Percentiles rank a stretch among this genome's conserved stretches.
Evolutionary conservation across 495 filamentous ascomycete genomes (phyloP).

Genomic region (Penicillium malachiteum): DNA sequence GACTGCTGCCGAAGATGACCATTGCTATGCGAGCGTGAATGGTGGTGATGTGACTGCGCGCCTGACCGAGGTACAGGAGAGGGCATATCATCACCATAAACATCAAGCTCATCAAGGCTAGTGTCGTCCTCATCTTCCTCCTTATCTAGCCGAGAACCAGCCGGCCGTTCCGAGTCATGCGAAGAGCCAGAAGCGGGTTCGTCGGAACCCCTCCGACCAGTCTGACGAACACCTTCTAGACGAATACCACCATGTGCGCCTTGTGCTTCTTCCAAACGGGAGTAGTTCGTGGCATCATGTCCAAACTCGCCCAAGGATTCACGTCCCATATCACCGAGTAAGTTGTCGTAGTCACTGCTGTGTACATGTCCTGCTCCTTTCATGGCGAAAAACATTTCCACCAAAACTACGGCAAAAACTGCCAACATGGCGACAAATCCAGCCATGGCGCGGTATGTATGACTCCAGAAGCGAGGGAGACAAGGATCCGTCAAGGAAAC

Average conservation of each 20-base stretch:
- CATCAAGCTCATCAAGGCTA: slow-evolving; percentile 30
- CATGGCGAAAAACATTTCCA: slow-evolving; percentile 74
- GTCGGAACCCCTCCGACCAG: slow-evolving; percentile 1
- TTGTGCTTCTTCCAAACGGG: slow-evolving; percentile 19
- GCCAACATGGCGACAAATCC: slow-evolving; percentile 77
- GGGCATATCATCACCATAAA: slow-evolving; percentile 24
- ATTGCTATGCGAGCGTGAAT: slow-evolving; percentile 14
- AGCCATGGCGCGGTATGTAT: slow-evolving; percentile 71
- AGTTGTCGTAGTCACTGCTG: slow-evolving; percentile 45
- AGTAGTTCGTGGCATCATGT: slow-evolving; percentile 20
- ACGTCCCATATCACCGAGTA: slow-evolving; percentile 34
- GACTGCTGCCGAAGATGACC: slow-evolving; percentile 13
- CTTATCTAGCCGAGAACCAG: slow-evolving; percentile 7
- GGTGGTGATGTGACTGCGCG: slow-evolving; percentile 7
- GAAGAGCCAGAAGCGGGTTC: slow-evolving; percentile 13
- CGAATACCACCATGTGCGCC: slow-evolving; percentile 22
- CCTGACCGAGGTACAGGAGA: slow-evolving; percentile 14
- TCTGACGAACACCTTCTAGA: slow-evolving; percentile 23
- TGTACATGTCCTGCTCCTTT: slow-evolving; percentile 53
- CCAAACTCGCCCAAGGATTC: slow-evolving; percentile 21
- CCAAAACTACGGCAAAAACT: slow-evolving; percentile 67
- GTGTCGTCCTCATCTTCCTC: slow-evolving; percentile 31
- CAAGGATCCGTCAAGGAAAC: slow-evolving; percentile 77
- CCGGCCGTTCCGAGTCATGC: slow-evolving; percentile 9
- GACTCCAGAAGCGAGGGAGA: slow-evolving; percentile 71